Conservation (phyloP, 768 basidiomycete genomes). For the Auriscalpium orientale region DNA sequence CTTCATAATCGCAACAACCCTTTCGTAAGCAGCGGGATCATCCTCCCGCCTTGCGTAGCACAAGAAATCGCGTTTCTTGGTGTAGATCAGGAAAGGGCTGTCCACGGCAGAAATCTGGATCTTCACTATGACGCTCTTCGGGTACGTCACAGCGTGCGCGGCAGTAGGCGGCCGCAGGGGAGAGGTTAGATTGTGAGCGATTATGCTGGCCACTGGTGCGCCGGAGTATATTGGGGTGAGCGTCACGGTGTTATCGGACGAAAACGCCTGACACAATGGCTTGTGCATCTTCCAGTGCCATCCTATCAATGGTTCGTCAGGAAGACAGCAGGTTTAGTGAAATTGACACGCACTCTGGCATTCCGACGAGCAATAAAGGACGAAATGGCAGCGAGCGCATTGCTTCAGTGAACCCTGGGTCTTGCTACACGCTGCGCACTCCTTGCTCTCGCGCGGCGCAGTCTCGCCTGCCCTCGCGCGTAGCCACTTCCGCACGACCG, state of each 20-base stretch:
- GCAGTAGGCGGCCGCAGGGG: too few relatives aligned
- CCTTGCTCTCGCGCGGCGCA: conserved; percentile 35
- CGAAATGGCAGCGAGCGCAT: conserved; percentile 38
- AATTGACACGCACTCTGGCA: conserved; percentile 34
- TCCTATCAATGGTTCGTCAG: not conserved
- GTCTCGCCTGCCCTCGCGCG: conserved; percentile 37
- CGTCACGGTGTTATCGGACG: not conserved
- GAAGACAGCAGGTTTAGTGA: too few relatives aligned
- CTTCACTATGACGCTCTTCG: too few relatives aligned
- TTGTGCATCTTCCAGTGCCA: conserved; percentile 35
- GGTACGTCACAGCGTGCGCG: too few relatives aligned
- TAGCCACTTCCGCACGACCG: conserved; percentile 38
- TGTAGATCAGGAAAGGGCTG: too few relatives aligned
- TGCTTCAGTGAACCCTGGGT: conserved; percentile 27
- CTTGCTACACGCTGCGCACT: conserved; percentile 33
- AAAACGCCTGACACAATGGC: conserved; percentile 28
- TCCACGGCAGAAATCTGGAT: too few relatives aligned
- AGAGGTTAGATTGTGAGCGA: too few relatives aligned
- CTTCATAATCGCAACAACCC: conserved; percentile 31
- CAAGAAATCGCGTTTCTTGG: too few relatives aligned
- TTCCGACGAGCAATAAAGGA: conserved; percentile 41
- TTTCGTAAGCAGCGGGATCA: conserved; percentile 32
- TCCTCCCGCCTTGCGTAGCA: conserved; percentile 25
- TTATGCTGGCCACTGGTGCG: too few relatives aligned
- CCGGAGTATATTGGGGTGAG: too few relatives aligned